A percentile compares a stretch with the other conserved stretches of the same genome.
Conservation (phyloP, 176 grass and related monocot species). For the Carex littledalei region DNA sequence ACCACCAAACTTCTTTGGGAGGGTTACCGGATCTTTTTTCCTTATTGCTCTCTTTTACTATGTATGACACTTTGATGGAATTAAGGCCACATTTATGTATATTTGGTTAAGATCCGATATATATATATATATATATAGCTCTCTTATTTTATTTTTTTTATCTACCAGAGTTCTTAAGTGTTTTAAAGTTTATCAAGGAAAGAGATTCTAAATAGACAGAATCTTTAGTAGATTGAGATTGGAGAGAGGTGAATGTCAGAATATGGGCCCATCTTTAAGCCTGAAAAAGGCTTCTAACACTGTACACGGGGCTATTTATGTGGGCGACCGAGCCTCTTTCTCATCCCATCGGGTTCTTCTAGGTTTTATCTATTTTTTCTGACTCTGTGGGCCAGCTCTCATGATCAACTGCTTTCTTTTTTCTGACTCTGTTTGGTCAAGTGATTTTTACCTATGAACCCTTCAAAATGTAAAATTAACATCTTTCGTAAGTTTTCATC, state of each 20-base stretch:
- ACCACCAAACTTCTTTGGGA: not conserved
- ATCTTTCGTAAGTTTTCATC: no score
- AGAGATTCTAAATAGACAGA: not conserved
- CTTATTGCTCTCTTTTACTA: slow-evolving; percentile 1
- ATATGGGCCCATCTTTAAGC: not conserved
- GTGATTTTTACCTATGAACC: no score
- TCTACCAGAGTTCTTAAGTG: not conserved
- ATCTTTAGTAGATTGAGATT: not conserved
- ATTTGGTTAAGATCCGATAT: not conserved
- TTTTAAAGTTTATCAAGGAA: not conserved
- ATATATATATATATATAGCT: not conserved
- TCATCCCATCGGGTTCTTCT: slow-evolving; percentile 13
- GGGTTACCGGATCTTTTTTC: not conserved
- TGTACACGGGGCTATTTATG: not conserved
- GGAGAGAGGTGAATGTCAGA: not conserved
- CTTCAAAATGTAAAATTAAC: no score
- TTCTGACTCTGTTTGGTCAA: no score
- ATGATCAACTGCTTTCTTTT: no score
- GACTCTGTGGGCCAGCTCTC: not conserved
- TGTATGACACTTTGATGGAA: not conserved
- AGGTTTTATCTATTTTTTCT: not conserved
- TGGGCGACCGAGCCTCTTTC: slow-evolving; percentile 2
- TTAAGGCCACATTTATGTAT: slow-evolving; percentile 18
- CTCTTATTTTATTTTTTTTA: not conserved
- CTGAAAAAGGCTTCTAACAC: slow-evolving; percentile 20